phyloP scores from a whole-genome alignment of 371 early-diverging fungal species.

The Smittium mucronatum region DNA sequence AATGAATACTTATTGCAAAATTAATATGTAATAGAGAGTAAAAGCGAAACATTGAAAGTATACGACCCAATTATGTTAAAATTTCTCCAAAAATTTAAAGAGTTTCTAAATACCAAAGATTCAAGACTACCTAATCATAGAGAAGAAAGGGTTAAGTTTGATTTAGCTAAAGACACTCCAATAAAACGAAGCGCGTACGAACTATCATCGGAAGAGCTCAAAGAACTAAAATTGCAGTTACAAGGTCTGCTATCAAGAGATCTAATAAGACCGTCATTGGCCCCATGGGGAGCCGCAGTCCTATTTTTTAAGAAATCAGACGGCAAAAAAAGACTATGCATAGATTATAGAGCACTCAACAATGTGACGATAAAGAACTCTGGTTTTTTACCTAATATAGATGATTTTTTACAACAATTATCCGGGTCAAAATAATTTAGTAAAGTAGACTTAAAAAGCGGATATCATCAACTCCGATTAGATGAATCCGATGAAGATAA shows the following conservation, averaged over 20 bases:
- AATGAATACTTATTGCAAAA: neutral
- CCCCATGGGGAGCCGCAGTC: slow-evolving; percentile 22
- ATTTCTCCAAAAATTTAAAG: neutral
- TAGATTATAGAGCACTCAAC: slow-evolving; percentile 31
- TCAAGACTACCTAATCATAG: neutral
- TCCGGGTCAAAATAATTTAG: slow-evolving; percentile 15
- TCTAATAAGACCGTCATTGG: slow-evolving; percentile 16
- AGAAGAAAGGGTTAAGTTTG: neutral
- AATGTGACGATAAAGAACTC: slow-evolving; percentile 20
- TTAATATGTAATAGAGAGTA: neutral
- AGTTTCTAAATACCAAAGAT: neutral
- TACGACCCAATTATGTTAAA: too few relatives aligned
- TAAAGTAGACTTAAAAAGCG: slow-evolving; percentile 23
- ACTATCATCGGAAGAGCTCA: neutral
- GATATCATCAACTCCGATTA: slow-evolving; percentile 32
- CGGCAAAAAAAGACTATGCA: slow-evolving; percentile 23
- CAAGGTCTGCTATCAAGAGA: neutral
- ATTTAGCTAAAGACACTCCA: neutral
- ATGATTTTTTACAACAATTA: slow-evolving; percentile 32
- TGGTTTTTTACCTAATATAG: slow-evolving; percentile 33
- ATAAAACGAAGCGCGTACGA: neutral
- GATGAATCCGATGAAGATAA: slow-evolving; percentile 22
- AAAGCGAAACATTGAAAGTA: neutral
- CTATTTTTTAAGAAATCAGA: slow-evolving; percentile 37
- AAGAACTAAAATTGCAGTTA: neutral